A percentile compares a stretch with the other conserved stretches of the same genome.
These are phyloP conservation scores for Rutstroemia sp. DNA, from an alignment of 2,329 filamentous ascomycete species.

Conservation along the genomic window DNA sequence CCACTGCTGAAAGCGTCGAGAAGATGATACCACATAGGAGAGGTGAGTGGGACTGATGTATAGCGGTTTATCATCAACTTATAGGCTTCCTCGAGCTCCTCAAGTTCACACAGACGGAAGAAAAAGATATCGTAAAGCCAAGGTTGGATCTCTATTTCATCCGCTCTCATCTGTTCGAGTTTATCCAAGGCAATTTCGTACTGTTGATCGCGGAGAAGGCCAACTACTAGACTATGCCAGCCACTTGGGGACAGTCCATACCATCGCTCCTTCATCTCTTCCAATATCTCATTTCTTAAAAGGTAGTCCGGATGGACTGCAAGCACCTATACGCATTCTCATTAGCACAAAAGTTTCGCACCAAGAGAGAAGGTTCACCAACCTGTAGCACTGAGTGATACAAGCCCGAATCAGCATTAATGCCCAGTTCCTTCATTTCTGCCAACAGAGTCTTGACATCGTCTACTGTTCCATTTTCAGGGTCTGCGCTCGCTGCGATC, in stretches of 20 bases:
- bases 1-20: conserved; percentile 66
- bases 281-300: conserved; percentile 61
- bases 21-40: conserved; percentile 56
- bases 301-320: conserved; percentile 82
- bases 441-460: conserved; percentile 56
- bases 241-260: conserved; percentile 53
- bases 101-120: conserved; percentile 61
- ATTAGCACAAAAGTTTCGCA: not conserved
- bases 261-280: conserved; percentile 70
- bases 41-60: not conserved
- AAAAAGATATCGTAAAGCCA: conserved; percentile 79
- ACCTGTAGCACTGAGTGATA: conserved; percentile 69
- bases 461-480: conserved; percentile 55
- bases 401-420: conserved; percentile 57
- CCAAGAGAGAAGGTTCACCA: conserved; percentile 15
- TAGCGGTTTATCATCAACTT: conserved; percentile 56
- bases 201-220: conserved; percentile 72
- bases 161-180: conserved; percentile 57
- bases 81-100: conserved; percentile 72
- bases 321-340: conserved; percentile 44
- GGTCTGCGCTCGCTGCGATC: conserved; percentile 62
- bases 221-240: conserved; percentile 61
- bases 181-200: conserved; percentile 72
- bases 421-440: conserved; percentile 58
- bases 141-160: conserved; percentile 45